Evolutionary conservation across 2,329 filamentous ascomycete genomes (phyloP).

Genomic region (Torrubiella hemipterigena): DNA sequence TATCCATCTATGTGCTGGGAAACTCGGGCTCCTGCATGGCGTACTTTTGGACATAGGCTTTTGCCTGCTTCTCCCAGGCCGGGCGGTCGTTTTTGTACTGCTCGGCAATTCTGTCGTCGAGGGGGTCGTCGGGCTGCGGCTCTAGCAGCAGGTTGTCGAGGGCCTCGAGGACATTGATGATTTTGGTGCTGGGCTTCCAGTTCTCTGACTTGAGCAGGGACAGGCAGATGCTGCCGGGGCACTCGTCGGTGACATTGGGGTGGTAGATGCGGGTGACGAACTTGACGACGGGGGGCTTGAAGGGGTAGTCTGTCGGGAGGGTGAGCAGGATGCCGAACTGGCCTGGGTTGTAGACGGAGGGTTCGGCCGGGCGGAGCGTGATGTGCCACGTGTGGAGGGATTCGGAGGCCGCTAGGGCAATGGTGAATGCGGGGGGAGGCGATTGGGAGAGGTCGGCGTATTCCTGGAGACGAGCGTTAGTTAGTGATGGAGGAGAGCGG

Average conservation of each 20-base stretch:
- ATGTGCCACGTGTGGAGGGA: constrained; percentile 43
- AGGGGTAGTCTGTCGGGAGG: constrained; percentile 74
- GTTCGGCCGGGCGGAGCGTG: constrained; percentile 30
- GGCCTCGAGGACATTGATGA: constrained; percentile 65
- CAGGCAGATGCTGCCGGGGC: constrained; percentile 74
- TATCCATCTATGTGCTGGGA: constrained; percentile 11
- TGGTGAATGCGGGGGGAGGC: constrained; percentile 33
- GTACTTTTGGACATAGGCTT: constrained; percentile 62
- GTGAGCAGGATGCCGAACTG: constrained; percentile 60
- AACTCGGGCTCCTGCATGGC: constrained; percentile 38
- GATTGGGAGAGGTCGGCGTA: constrained; percentile 34
- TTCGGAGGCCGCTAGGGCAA: constrained; percentile 32
- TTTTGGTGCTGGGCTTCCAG: constrained; percentile 82
- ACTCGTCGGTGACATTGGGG: constrained; percentile 85
- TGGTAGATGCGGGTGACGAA: constrained; percentile 92
- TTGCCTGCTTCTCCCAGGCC: constrained; percentile 64
- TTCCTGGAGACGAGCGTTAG: constrained; percentile 27
- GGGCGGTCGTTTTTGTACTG: constrained; percentile 60
- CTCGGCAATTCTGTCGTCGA: constrained; percentile 77
- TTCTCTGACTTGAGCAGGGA: constrained; percentile 71
- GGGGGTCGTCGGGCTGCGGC: constrained; percentile 80
- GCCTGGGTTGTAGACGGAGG: constrained; percentile 48
- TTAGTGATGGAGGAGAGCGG: neutral
- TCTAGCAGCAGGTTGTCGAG: constrained; percentile 62
- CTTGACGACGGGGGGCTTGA: constrained; percentile 70